Evolutionary conservation across 1,139 yeast species (phyloP), one percentile per base, ranked within the genome.

Genomic region (Blastobotrys ciferrii): DNA sequence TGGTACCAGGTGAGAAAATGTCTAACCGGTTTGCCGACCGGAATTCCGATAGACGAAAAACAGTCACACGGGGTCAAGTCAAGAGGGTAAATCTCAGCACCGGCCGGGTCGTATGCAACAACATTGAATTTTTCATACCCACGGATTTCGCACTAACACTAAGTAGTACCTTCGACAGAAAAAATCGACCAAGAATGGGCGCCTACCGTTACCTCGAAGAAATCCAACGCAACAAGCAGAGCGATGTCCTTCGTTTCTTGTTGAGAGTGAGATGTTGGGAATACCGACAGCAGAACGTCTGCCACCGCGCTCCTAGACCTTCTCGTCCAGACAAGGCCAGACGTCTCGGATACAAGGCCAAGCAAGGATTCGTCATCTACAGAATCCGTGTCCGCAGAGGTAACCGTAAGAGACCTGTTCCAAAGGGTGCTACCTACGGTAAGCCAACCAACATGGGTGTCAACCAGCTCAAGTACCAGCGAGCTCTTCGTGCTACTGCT

Each of bases 361-460:
- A 92, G 86, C 98, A 92, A 82, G 98, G 98, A 68, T 92, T 87
- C 74, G 97, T 87, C 64, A 82, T 92, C 82, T 92, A 79, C 96
- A 87, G 98, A 79, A 79, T 91, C 76, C 89, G 98, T 80, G 98
- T 92, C 70, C 89, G 98, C 83, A 88, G 98, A 81, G 98, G 98
- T 82, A 92, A 94, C 82, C 91, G 98, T 85, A 92, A 92, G 96
- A 88, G 96, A 82, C 98, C 97, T 70, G 98, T 86, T 71, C 91
- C 95, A 81, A 92, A 92, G 92, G 98, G 98, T 87, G 98, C 97
- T 70, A 92, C 98, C 74, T 91, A 91, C 85, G 98, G 98, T 87
- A 92, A 92, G 87, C 98, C 98, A 84, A 92, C 98, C 82, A 92
- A 92, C 95, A 96, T 88, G 82, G 98, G 98, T 87, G 94, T 92